phyloP scores from a whole-genome alignment of 768 basidiomycete genomes.

The Kwoniella bestiolae region DNA sequence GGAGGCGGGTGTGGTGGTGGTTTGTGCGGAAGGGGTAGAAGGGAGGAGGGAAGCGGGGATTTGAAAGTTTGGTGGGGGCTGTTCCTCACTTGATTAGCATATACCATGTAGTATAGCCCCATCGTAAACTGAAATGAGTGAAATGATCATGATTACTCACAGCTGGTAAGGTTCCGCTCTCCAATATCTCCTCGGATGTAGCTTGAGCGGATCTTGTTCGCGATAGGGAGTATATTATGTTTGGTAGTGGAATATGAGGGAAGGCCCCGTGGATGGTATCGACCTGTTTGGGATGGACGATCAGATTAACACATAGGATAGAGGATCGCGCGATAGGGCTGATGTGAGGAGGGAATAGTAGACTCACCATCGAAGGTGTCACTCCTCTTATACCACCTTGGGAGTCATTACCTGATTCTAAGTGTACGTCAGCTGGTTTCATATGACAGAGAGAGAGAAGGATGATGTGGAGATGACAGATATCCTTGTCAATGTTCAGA shows the following conservation, averaged over 20 bases:
- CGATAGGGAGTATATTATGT: conserved; percentile 50
- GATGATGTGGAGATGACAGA: not conserved
- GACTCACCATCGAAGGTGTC: conserved; percentile 39
- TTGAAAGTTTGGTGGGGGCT: conserved; percentile 49
- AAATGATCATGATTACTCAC: conserved; percentile 39
- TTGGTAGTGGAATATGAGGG: conserved; percentile 46
- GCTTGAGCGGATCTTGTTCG: conserved; percentile 49
- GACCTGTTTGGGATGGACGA: conserved; percentile 30
- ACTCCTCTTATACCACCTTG: conserved; percentile 40
- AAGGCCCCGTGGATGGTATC: conserved; percentile 51
- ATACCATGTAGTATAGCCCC: not conserved
- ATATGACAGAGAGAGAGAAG: not conserved
- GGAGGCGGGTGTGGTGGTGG: conserved; percentile 30
- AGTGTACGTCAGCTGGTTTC: not conserved
- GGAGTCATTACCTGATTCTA: conserved; percentile 12
- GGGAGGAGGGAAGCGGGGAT: conserved; percentile 49
- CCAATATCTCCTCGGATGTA: conserved; percentile 54
- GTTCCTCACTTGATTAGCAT: not conserved
- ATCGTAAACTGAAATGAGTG: not conserved
- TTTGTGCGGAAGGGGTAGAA: conserved; percentile 12
- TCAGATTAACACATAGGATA: not conserved
- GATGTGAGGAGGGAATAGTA: not conserved
- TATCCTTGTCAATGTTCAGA: not conserved
- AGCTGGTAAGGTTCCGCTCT: conserved; percentile 46
- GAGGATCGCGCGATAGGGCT: not conserved